Evolutionary conservation across 78 protist genomes (phyloP), one percentile per base, ranked within the genome.

Genomic region (Planoprotostelium fungivorum): DNA sequence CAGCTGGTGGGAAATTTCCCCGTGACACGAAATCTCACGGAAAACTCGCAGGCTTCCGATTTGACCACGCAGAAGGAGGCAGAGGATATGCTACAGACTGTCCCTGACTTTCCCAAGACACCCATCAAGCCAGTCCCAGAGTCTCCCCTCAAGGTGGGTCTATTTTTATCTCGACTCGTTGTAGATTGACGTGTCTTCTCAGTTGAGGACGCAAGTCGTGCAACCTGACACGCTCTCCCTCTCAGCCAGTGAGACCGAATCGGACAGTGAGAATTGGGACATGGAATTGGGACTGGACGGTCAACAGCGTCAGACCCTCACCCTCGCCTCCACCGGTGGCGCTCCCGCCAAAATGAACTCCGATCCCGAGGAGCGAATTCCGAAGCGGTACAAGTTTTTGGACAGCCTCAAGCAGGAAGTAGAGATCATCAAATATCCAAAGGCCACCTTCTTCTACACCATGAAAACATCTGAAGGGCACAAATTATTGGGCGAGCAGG

Each of bases 391-490:
- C 63, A 88, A 89, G 34, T 37, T 92, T 1, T 39, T 92, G n/a
- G 94, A 92, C 10, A 83, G 85, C 16, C 88, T 92, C 39, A 89
- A 92, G 83, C 94, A 92, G 63, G 90, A 84, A 36, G 89, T 92
- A 85, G 94, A 92, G n/a, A 92, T 92, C 88, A 90, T 92, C 83
- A 92, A 92, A 83, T 92, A 92, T 29, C 94, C 94, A 16, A 92
- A 92, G 73, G 91, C 94, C 34, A 90, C 94, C 10, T 92, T 90
- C 37, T 92, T 92, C 35, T 92, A 92, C 84, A 63, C 92, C 9
- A 37, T 92, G 36, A 90, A 89, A 10, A 92, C 94, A 31, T 38
- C 87, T 23, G 94, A 92, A 38, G 94, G 94, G 16, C 94, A 92
- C 85, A 83, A 38, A 63, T 92, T 92, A 83, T 5, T 92, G 0